Percentiles rank a stretch among this genome's conserved stretches.
Conservation (phyloP, 352 stramenopile species). For the Aphanomyces cochlioides region DNA sequence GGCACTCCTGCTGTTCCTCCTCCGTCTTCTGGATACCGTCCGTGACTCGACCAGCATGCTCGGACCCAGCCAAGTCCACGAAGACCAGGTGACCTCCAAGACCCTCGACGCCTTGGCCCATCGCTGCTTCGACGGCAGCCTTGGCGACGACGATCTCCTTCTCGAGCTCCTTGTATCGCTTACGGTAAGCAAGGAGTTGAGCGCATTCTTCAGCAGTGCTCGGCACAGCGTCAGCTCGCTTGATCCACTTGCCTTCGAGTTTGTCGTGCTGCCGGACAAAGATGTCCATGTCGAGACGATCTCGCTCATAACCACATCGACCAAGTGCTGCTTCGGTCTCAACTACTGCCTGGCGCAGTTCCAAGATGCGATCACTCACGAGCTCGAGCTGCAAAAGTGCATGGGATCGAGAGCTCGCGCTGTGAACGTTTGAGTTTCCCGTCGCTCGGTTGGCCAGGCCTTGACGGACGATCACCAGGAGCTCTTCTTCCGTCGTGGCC, state of each 20-base stretch:
- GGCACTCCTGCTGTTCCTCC: slow-evolving; percentile 33
- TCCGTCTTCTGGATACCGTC: slow-evolving; percentile 28
- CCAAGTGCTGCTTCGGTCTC: slow-evolving; percentile 38
- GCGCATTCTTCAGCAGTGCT: neutral
- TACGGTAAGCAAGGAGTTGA: neutral
- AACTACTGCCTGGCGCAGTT: slow-evolving; percentile 35
- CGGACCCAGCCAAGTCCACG: slow-evolving; percentile 50
- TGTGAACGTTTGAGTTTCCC: slow-evolving; percentile 52
- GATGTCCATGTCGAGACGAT: slow-evolving; percentile 38
- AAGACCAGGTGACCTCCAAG: slow-evolving; percentile 45
- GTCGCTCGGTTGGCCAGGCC: slow-evolving; percentile 34
- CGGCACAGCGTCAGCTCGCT: neutral
- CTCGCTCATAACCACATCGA: slow-evolving; percentile 43
- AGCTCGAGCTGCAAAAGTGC: slow-evolving; percentile 53
- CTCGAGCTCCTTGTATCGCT: neutral
- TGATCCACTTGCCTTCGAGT: slow-evolving; percentile 25
- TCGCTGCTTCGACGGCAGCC: neutral
- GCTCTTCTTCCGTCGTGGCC: slow-evolving; percentile 29
- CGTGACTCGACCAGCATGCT: slow-evolving; percentile 42
- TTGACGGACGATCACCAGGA: slow-evolving; percentile 35
- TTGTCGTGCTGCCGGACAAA: slow-evolving; percentile 21
- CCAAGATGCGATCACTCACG: slow-evolving; percentile 41
- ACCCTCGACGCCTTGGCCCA: slow-evolving; percentile 32
- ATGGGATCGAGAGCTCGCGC: slow-evolving; percentile 48
- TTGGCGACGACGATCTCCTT: neutral